A percentile compares a stretch with the other conserved stretches of the same genome.
These are phyloP conservation scores for Hypoxylon fragiforme DNA, from an alignment of 495 filamentous ascomycete species.

Conservation along the genomic window DNA sequence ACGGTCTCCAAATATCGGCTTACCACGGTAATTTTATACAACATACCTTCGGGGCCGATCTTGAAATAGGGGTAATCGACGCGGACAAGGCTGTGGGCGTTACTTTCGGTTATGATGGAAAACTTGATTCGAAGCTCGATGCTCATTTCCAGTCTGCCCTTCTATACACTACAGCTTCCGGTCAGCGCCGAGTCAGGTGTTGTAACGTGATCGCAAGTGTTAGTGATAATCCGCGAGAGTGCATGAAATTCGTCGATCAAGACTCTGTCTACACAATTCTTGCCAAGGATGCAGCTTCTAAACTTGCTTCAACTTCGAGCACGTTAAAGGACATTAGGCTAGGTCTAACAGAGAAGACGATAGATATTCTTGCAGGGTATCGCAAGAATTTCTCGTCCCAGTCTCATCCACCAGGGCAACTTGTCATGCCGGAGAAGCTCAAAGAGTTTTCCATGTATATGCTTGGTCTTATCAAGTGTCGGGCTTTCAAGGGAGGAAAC, in stretches of 20 bases:
- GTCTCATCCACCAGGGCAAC: constrained; percentile 86
- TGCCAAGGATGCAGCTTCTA: constrained; percentile 88
- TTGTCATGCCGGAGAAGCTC: constrained; percentile 92
- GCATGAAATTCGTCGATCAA: constrained; percentile 91
- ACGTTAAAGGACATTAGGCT: constrained; percentile 86
- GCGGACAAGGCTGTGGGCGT: constrained; percentile 92
- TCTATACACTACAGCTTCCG: constrained; percentile 88
- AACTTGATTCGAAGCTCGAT: constrained; percentile 92
- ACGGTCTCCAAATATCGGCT: constrained; percentile 87
- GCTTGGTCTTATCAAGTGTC: constrained; percentile 86
- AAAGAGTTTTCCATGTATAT: constrained; percentile 99
- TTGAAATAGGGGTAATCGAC: constrained; percentile 92
- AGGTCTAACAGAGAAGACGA: constrained; percentile 83
- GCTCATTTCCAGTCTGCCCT: constrained; percentile 97
- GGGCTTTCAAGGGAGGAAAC: constrained; percentile 90
- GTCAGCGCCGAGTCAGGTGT: constrained; percentile 89
- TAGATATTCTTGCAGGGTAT: constrained; percentile 92
- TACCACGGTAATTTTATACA: constrained; percentile 98
- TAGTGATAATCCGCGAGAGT: constrained; percentile 78
- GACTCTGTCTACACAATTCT: constrained; percentile 86
- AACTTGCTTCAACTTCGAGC: constrained; percentile 68
- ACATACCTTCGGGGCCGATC: constrained; percentile 89
- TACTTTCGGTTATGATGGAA: constrained; percentile 94
- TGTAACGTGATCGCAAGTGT: constrained; percentile 91
- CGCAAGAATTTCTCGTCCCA: constrained; percentile 81